Evolutionary conservation across 495 filamentous ascomycete genomes (phyloP).

Genomic region (Penicillium angulare): DNA sequence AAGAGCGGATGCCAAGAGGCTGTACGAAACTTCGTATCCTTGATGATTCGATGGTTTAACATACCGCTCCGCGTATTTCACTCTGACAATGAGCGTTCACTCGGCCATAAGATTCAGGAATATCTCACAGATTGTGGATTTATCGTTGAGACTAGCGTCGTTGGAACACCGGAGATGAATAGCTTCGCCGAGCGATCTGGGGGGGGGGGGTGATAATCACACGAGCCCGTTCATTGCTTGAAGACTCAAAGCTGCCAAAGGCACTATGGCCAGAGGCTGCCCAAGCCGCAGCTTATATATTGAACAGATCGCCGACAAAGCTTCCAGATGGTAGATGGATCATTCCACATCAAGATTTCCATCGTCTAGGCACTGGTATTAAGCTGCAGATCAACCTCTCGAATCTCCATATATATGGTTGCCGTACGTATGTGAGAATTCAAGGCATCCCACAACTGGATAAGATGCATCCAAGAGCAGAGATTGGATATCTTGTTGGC

Average conservation of each 20-base stretch:
- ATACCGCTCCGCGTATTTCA: conserved; percentile 1
- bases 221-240: background rate
- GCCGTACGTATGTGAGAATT: background rate
- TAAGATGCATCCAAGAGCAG: conserved; percentile 4
- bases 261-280: conserved; percentile 7
- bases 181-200: conserved; percentile 4
- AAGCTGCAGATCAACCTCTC: background rate
- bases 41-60: background rate
- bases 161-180: conserved; percentile 3
- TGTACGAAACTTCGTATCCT: background rate
- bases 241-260: conserved; percentile 5
- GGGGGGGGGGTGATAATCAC: conserved; percentile 9
- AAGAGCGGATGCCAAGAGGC: conserved; percentile 1
- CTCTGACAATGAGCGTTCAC: conserved; percentile 3
- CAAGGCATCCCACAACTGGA: background rate
- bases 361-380: background rate
- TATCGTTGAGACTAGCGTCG: background rate
- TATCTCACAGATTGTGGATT: background rate
- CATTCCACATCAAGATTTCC: conserved; percentile 1
- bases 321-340: background rate
- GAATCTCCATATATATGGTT: conserved; percentile 5
- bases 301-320: conserved; percentile 8
- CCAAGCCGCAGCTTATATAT: background rate
- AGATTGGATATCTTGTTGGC: conserved; percentile 7
- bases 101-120: background rate